Percentiles rank a stretch among this genome's conserved stretches.
Conservation (phyloP, 345 rosid species). For the Eucalyptus cloeziana region DNA sequence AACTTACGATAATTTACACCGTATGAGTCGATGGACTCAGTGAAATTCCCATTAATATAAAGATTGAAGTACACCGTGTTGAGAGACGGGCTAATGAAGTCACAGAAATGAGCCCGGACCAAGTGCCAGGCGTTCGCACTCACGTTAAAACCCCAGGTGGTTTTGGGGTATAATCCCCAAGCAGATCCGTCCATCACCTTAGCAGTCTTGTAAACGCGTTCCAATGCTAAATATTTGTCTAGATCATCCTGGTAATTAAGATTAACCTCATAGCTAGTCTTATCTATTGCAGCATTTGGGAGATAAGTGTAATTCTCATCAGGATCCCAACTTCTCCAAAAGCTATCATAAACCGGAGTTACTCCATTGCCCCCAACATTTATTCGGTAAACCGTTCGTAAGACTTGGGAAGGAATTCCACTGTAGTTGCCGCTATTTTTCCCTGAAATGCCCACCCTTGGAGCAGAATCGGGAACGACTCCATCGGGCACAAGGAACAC, state of each 20-base stretch:
- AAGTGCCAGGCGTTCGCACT: slow-evolving; percentile 16
- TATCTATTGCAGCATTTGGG: neutral
- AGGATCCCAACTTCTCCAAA: slow-evolving; percentile 29
- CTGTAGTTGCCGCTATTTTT: neutral
- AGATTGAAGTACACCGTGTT: slow-evolving; percentile 7
- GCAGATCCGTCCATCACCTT: neutral
- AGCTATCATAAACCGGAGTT: slow-evolving; percentile 11
- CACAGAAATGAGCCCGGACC: slow-evolving; percentile 48
- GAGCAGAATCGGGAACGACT: neutral
- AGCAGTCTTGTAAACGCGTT: slow-evolving; percentile 27
- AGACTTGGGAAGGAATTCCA: neutral
- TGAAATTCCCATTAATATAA: slow-evolving; percentile 7
- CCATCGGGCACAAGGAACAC: slow-evolving; percentile 19
- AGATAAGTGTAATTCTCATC: neutral
- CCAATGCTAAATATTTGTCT: neutral
- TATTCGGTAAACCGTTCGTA: slow-evolving; percentile 18
- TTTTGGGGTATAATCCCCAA: neutral
- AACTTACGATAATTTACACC: fast-evolving
- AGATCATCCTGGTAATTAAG: neutral
- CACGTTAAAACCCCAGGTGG: slow-evolving; percentile 36
- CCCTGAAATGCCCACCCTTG: neutral
- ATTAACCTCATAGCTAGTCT: fast-evolving
- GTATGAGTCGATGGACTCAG: neutral
- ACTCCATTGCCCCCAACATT: slow-evolving; percentile 27
- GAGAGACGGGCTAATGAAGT: neutral